These are phyloP conservation scores for Spiromastix sp. DNA, from an alignment of 2,329 filamentous ascomycete species.

Conservation along the genomic window DNA sequence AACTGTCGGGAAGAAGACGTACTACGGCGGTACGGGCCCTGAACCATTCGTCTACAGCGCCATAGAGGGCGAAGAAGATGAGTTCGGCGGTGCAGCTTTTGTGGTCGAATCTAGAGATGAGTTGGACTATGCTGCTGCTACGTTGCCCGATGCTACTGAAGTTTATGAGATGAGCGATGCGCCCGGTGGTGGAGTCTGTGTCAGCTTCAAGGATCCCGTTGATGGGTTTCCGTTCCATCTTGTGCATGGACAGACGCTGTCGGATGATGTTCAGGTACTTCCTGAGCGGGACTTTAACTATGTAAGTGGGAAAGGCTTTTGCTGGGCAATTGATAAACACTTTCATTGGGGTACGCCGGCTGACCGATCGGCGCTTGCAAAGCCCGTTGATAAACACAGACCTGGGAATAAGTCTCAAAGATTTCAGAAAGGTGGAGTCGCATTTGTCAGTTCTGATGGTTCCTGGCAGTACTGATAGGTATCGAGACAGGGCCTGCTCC, in stretches of 20 bases:
- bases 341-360: too few relatives aligned
- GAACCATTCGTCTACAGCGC: slow-evolving; percentile 38
- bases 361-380: too few relatives aligned
- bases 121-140: slow-evolving; percentile 25
- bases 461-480: too few relatives aligned
- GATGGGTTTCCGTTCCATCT: slow-evolving; percentile 33
- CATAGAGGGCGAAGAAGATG: slow-evolving; percentile 28
- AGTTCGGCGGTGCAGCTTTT: slow-evolving; percentile 30
- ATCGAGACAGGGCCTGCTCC: slow-evolving; percentile 20
- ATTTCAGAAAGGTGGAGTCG: slow-evolving; percentile 11
- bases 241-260: slow-evolving; percentile 26
- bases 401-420: slow-evolving; percentile 20
- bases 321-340: neutral
- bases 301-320: neutral
- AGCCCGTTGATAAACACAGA: slow-evolving; percentile 16
- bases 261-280: slow-evolving; percentile 11
- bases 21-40: slow-evolving; percentile 34
- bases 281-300: slow-evolving; percentile 18
- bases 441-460: neutral
- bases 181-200: slow-evolving; percentile 29
- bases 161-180: slow-evolving; percentile 25
- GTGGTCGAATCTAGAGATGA: slow-evolving; percentile 33
- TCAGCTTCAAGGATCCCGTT: slow-evolving; percentile 27
- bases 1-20: slow-evolving; percentile 25
- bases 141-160: slow-evolving; percentile 19